Evolutionary conservation across 78 protist genomes (phyloP), one percentile per base, ranked within the genome.

Genomic region (Polysphondylium violaceum): DNA sequence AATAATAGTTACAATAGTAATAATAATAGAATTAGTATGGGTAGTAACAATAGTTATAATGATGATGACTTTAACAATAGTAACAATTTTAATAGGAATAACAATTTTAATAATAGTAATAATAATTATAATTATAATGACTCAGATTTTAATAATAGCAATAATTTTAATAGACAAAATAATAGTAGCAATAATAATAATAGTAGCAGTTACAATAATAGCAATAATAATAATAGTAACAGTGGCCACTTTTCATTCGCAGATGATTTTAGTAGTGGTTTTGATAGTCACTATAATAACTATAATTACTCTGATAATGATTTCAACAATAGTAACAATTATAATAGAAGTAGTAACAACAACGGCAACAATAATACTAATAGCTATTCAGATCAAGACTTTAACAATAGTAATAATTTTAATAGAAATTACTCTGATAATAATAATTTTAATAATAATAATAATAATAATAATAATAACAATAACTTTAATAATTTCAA

Each of bases 111-210:
- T 3, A 44, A 31, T 27, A n/a, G 23, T 21, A 40, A 40, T 41
- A 67, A 67, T 67, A 43, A 67, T 23, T 43, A 41, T 43, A 21
- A 36, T 16, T 38, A 23, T 68, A 44, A 31, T 65, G 55, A 0
- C 33, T 25, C n/a, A 36, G 33, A 72, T 19, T 19, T 27, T 29
- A 72, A 51, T 23, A 27, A 51, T 29, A 25, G 25, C 38, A 72
- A 72, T 68, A 51, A 72, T 51, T 38, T 27, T 12, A 72, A 27
- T 31, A 72, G 53, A 51, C 50, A 69, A 44, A 33, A 14, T 17
- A 72, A 55, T 53, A 53, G 35, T 53, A 72, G 53, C 23, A 36
- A 38, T 55, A n/a, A 8, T 21, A 21, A 7, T 2, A 6, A 14
- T n/a, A 68, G 21, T 33, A 74, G 56, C 56, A 40, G 38, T 3